Percentiles rank a stretch among this genome's conserved stretches.
phyloP scores from a whole-genome alignment of 2,329 filamentous ascomycete species.

The Neofusicoccum umdonicola region DNA sequence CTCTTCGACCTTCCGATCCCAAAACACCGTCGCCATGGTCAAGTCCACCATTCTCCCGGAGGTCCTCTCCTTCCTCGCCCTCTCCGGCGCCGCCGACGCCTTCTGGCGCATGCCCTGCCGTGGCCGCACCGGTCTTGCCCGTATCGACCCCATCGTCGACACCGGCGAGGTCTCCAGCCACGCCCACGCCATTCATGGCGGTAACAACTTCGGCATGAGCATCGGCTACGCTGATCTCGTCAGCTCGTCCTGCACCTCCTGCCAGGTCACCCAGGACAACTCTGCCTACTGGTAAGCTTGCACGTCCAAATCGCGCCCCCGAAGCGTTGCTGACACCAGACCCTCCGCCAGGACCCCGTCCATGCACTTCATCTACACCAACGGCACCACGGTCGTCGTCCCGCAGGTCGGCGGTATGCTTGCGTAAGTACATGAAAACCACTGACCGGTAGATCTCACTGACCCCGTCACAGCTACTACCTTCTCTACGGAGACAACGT shows the following conservation, averaged over 20 bases:
- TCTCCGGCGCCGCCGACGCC: conserved; percentile 53
- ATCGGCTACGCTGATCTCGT: conserved; percentile 62
- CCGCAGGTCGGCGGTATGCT: conserved; percentile 51
- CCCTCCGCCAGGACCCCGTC: conserved; percentile 52
- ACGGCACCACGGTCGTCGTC: conserved; percentile 65
- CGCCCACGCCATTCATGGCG: conserved; percentile 66
- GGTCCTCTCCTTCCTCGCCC: conserved; percentile 25
- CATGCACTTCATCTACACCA: conserved; percentile 66
- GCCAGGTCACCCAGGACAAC: conserved; percentile 64
- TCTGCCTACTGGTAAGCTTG: conserved; percentile 65
- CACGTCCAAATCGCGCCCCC: not conserved
- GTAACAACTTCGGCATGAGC: conserved; percentile 62
- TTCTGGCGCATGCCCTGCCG: conserved; percentile 70
- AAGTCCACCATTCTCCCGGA: not conserved
- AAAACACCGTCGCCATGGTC: not conserved
- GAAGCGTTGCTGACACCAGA: not conserved
- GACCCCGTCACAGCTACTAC: conserved; percentile 62
- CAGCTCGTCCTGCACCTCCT: conserved; percentile 68
- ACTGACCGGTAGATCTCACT: conserved; percentile 29
- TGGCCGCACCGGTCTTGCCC: conserved; percentile 59
- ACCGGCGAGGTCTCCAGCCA: conserved; percentile 58
- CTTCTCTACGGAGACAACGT: conserved; percentile 70
- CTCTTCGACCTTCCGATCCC: not conserved
- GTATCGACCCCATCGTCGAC: conserved; percentile 65
- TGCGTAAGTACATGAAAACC: conserved; percentile 17